phyloP scores from a whole-genome alignment of 768 basidiomycete species.

The Hygrocybe punicea region DNA sequence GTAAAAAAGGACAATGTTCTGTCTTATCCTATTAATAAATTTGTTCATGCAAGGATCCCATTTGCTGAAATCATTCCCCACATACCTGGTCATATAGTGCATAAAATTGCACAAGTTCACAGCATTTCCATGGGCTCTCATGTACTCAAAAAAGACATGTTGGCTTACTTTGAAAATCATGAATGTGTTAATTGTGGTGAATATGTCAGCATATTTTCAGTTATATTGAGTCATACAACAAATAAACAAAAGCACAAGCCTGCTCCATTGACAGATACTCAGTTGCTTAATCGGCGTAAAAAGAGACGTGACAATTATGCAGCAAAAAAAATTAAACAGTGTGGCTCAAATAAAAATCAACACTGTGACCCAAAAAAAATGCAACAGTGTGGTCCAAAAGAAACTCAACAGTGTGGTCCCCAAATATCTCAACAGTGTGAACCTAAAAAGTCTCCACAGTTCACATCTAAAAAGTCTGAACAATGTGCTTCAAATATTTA shows the following conservation, averaged over 20 bases:
- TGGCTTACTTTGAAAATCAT: neutral
- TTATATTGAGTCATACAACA: neutral
- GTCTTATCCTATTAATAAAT: neutral
- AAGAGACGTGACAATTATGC: neutral
- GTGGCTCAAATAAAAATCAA: too few species aligned
- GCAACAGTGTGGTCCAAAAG: too few species aligned
- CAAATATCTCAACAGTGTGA: too few species aligned
- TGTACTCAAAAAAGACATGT: neutral
- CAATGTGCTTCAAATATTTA: neutral
- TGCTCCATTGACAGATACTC: slow-evolving; percentile 15
- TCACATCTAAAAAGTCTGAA: neutral
- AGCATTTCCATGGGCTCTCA: neutral
- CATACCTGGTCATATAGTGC: neutral
- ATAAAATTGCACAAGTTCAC: neutral
- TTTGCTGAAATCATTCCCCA: neutral
- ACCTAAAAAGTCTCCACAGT: too few species aligned
- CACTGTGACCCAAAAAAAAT: too few species aligned
- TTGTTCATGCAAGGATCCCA: neutral
- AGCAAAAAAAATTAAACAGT: neutral
- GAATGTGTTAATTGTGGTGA: neutral
- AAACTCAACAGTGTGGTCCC: too few species aligned
- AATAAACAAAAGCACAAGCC: neutral
- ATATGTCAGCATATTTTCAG: neutral
- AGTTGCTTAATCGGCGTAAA: slow-evolving; percentile 10
- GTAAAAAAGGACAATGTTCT: neutral